These are phyloP conservation scores for Trametes coccinea DNA, from an alignment of 768 basidiomycete genomes.

Conservation along the genomic window DNA sequence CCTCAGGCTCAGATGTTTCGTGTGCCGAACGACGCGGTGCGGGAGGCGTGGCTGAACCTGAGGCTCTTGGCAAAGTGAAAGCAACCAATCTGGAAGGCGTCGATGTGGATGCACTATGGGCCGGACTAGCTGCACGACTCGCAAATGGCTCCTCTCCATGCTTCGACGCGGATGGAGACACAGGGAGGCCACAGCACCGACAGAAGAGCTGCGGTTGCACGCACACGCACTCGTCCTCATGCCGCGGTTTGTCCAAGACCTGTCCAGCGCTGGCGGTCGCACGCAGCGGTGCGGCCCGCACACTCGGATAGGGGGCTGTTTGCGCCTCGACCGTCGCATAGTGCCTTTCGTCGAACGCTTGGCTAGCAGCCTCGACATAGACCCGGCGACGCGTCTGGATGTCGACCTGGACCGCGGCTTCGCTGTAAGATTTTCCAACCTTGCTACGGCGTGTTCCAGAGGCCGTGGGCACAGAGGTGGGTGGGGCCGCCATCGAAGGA, in stretches of 20 bases:
- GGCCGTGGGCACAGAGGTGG: too few species aligned
- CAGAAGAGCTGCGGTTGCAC: conserved; percentile 2
- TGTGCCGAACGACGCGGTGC: not conserved
- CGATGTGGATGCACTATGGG: not conserved
- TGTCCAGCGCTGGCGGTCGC: not conserved
- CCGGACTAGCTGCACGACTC: too few species aligned
- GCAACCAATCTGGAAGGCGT: not conserved
- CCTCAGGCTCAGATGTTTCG: too few species aligned
- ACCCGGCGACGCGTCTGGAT: not conserved
- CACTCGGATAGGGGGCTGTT: not conserved
- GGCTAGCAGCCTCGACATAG: not conserved
- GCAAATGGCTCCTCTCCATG: too few species aligned
- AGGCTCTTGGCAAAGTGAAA: not conserved
- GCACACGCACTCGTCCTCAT: not conserved
- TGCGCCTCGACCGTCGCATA: not conserved
- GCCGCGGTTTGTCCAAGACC: not conserved
- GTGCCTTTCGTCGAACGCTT: not conserved
- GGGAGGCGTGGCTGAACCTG: too few species aligned
- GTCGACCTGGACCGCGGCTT: conserved; percentile 8
- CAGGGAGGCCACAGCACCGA: conserved; percentile 4
- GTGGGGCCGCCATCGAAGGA: not conserved
- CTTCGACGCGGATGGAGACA: not conserved
- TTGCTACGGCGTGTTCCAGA: not conserved
- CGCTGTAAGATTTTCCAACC: not conserved
- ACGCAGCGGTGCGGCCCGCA: not conserved